Evolutionary conservation across 1,284 basidiomycete species (phyloP), one percentile per base, ranked within the genome.

Genomic region (Sporisorium sorghi): DNA sequence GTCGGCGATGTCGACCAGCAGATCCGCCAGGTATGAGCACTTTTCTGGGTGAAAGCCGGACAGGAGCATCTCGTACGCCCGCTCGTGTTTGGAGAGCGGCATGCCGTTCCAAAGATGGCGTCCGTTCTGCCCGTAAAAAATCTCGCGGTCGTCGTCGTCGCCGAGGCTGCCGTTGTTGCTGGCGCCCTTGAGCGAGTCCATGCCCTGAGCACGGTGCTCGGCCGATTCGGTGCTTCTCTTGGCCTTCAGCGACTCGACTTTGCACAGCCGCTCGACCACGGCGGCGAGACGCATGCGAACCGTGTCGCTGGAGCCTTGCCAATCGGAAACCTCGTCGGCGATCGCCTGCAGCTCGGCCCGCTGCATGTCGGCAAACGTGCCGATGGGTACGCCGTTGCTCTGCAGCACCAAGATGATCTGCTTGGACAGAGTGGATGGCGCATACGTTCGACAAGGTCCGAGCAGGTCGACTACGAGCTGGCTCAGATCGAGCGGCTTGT

Each of bases 21-120:
- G 42, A 2, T 66, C 76, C 3, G 73, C 73, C 17, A 77, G 67
- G 7, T 73, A 75, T 2, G 65, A 23, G 35, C 63, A 66, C 11
- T 53, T 42, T 14, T 58, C 40, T 0, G 72, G 71, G 21, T 77
- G 71, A 48, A 80, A 83, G 26, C 83, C 83, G 0, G 47, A 39
- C 15, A 77, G 64, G 1, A 83, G 71, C 74, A 84, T 73, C 37
- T 81, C 77, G 43, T 76, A 67, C 10, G 79, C 76, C 11, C 76
- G 65, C 43, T 81, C 78, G 1, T 68, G 51, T n/a, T 75, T 72
- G 3, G 52, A 63, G 12, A 72, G 43, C 2, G 83, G 83, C 43
- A 66, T 75, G 0, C 70, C 73, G 1, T 61, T 77, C 23, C 69
- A 54, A 6, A 68, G 43, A 30, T 83, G 80, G 10, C 58, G 42